Evolutionary conservation across 768 basidiomycete genomes (phyloP).

Genomic region (Macrolepiota dolichaula): DNA sequence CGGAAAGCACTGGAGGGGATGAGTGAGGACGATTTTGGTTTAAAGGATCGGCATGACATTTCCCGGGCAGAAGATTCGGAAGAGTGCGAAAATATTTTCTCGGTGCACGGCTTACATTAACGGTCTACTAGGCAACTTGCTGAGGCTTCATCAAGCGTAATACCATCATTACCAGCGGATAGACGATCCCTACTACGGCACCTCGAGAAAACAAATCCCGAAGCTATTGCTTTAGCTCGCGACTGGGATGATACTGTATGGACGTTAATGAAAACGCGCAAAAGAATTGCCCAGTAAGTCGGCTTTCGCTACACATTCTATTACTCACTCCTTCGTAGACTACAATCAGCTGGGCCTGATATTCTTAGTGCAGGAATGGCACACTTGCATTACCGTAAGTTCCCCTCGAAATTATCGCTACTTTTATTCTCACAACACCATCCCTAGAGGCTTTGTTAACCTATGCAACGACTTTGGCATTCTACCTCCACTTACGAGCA

Average conservation of each 20-base stretch:
- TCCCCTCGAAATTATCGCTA: neutral
- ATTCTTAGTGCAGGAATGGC: slow-evolving; percentile 64
- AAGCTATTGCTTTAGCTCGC: slow-evolving; percentile 73
- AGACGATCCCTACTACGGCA: slow-evolving; percentile 58
- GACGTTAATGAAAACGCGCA: slow-evolving; percentile 47
- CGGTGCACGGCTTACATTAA: neutral
- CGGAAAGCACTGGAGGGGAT: slow-evolving; percentile 67
- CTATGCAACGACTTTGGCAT: slow-evolving; percentile 87
- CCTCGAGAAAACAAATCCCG: slow-evolving; percentile 73
- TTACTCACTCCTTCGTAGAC: slow-evolving; percentile 29
- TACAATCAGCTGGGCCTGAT: slow-evolving; percentile 45
- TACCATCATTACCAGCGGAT: slow-evolving; percentile 46
- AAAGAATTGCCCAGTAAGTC: slow-evolving; percentile 53
- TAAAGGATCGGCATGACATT: slow-evolving; percentile 55
- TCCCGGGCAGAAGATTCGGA: slow-evolving; percentile 20
- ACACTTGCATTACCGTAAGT: slow-evolving; percentile 88
- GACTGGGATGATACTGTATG: slow-evolving; percentile 78
- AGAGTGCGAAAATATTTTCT: slow-evolving; percentile 26
- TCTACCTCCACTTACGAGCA: slow-evolving; percentile 86
- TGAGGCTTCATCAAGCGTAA: slow-evolving; percentile 32
- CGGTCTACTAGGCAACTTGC: slow-evolving; percentile 27
- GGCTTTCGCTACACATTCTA: neutral
- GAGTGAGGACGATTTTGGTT: slow-evolving; percentile 79
- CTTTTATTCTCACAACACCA: neutral
- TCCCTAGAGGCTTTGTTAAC: slow-evolving; percentile 82